A percentile compares a stretch with the other conserved stretches of the same genome.
These are phyloP conservation scores for Anethum foeniculum DNA, from an alignment of 140 eudicot genomes.

Conservation along the genomic window DNA sequence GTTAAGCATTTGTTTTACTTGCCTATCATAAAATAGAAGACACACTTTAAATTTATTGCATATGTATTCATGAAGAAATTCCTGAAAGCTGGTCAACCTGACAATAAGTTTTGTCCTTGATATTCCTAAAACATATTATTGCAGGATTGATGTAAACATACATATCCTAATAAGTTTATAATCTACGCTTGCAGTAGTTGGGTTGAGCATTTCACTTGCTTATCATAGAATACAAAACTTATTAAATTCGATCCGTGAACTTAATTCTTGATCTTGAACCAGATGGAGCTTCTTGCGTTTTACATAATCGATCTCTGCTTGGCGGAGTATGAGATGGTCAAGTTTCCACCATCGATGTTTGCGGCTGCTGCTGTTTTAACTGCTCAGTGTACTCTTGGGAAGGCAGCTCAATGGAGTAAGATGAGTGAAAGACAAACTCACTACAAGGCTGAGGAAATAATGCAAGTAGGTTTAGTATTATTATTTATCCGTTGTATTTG, in stretches of 20 bases:
- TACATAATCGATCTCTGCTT: constrained; percentile 66
- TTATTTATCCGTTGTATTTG: not conserved
- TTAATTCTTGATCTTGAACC: not conserved
- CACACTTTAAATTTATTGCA: constrained; percentile 31
- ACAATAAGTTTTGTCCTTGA: not conserved
- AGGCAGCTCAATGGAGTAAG: constrained; percentile 55
- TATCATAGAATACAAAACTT: not conserved
- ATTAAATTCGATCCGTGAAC: not conserved
- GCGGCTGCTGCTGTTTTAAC: constrained; percentile 89
- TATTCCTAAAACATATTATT: not conserved
- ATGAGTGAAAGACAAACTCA: constrained; percentile 46
- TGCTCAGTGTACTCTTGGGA: constrained; percentile 53
- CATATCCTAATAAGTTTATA: not conserved
- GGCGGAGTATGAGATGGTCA: constrained; percentile 62
- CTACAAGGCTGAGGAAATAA: constrained; percentile 46
- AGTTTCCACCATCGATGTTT: constrained; percentile 74
- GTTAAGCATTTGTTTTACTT: not conserved
- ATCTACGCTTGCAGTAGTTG: not conserved
- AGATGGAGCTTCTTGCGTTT: constrained; percentile 70
- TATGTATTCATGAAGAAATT: constrained; percentile 55
- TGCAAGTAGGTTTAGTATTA: constrained; percentile 28
- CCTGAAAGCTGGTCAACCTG: constrained; percentile 66
- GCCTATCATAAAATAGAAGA: not conserved
- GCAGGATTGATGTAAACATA: not conserved
- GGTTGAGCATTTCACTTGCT: not conserved